These are phyloP conservation scores for Parasarocladium wereldwijsianum DNA, from an alignment of 2,329 filamentous ascomycete genomes.

Conservation along the genomic window DNA sequence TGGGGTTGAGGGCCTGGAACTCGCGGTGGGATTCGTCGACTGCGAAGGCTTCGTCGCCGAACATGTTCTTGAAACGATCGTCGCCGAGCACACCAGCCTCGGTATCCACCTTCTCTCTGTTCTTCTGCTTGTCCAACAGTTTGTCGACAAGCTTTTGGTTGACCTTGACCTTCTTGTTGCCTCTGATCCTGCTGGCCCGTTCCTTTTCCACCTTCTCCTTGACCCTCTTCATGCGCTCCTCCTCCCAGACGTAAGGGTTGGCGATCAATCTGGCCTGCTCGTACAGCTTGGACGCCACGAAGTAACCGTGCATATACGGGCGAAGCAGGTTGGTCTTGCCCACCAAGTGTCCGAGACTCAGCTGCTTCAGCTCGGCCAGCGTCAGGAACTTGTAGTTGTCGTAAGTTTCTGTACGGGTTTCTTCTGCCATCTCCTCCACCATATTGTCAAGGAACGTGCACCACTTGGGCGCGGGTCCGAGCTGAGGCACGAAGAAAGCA, in stretches of 20 bases:
- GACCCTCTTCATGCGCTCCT: conserved; percentile 79
- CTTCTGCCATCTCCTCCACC: conserved; percentile 96
- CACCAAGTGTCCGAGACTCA: conserved; percentile 79
- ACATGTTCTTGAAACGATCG: conserved; percentile 73
- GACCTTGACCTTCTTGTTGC: conserved; percentile 95
- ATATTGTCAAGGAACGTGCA: conserved; percentile 94
- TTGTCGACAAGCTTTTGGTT: conserved; percentile 73
- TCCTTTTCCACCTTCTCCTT: conserved; percentile 96
- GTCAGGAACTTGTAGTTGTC: conserved; percentile 99
- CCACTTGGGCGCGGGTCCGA: conserved; percentile 89
- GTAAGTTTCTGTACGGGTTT: conserved; percentile 66
- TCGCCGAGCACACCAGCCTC: conserved; percentile 62
- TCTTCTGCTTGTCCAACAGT: conserved; percentile 50
- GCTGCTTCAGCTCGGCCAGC: conserved; percentile 64
- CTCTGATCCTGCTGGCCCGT: conserved; percentile 83
- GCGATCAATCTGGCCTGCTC: conserved; percentile 87
- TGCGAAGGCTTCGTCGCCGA: conserved; percentile 84
- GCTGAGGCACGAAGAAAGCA: conserved; percentile 84
- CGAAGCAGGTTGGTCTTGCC: conserved; percentile 80
- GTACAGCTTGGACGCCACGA: conserved; percentile 87
- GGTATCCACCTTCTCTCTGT: conserved; percentile 40
- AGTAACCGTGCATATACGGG: conserved; percentile 99
- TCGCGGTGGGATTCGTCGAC: conserved; percentile 83
- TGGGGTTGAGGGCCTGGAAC: conserved; percentile 81
- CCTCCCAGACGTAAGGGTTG: conserved; percentile 87